phyloP scores from a whole-genome alignment of 345 rosid species.

The Citropsis articulata region DNA sequence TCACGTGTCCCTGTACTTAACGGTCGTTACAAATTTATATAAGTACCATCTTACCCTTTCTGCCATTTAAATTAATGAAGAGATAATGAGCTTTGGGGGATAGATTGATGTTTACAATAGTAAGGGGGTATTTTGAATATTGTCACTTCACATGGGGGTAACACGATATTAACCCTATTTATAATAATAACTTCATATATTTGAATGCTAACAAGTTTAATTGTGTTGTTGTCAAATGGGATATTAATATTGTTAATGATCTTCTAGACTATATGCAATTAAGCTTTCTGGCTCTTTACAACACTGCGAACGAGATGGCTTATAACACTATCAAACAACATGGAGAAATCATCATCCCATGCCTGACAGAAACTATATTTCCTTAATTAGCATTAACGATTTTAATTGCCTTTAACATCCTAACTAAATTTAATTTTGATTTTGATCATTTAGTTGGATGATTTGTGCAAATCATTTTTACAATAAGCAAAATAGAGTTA shows the following conservation, averaged over 20 bases:
- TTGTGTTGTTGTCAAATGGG: conserved; percentile 35
- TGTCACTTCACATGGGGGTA: no score
- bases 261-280: conserved; percentile 44
- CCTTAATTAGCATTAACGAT: not conserved
- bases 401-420: not conserved
- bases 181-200: no score
- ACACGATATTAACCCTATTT: no score
- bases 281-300: conserved; percentile 36
- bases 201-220: not conserved
- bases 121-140: no score
- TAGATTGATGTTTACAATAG: no score
- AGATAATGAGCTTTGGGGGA: no score
- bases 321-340: conserved; percentile 36
- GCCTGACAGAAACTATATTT: conserved; percentile 31
- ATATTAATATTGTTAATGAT: conserved; percentile 21
- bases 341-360: conserved; percentile 23
- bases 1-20: no score
- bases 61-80: no score
- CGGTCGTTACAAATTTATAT: no score
- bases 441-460: conserved; percentile 35
- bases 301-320: conserved; percentile 43
- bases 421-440: no score
- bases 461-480: conserved; percentile 38
- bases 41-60: no score
- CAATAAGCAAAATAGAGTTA: conserved; percentile 43